Conservation (phyloP, 148 eudicot genomes). For the Amaranthus cruentus region DNA sequence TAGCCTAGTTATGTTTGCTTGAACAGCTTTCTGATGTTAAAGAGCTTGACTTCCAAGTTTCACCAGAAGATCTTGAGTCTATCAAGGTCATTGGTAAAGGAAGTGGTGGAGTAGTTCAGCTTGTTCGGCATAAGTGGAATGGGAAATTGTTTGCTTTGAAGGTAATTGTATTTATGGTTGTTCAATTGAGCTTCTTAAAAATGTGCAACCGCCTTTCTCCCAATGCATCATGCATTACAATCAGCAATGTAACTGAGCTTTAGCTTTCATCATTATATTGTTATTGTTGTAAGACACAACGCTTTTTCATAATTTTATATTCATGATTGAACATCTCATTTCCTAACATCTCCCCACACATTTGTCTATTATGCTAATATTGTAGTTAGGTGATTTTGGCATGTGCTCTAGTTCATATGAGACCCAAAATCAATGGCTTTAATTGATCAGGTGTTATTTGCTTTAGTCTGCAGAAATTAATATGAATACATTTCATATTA, state of each 20-base stretch:
- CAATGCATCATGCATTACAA: neutral
- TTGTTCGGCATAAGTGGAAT: slow-evolving; percentile 95
- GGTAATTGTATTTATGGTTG: slow-evolving; percentile 35
- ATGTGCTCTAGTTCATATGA: neutral
- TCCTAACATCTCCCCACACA: neutral
- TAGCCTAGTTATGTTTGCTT: slow-evolving; percentile 18
- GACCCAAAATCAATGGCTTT: neutral
- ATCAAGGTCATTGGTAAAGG: slow-evolving; percentile 96
- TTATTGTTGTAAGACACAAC: neutral
- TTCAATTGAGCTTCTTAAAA: neutral
- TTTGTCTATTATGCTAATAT: neutral
- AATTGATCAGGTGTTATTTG: neutral
- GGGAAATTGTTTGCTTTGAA: slow-evolving; percentile 90
- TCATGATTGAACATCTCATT: neutral
- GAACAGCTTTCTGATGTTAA: slow-evolving; percentile 67
- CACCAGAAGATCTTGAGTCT: slow-evolving; percentile 94
- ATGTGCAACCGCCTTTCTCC: neutral
- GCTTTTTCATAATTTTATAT: neutral
- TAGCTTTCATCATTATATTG: neutral
- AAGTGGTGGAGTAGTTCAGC: slow-evolving; percentile 97
- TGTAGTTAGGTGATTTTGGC: neutral
- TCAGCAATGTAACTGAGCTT: neutral
- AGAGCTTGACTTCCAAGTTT: slow-evolving; percentile 74
- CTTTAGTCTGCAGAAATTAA: neutral
- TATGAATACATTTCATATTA: neutral